Percentiles rank a stretch among this genome's conserved stretches.
Evolutionary conservation across 148 eudicot genomes (phyloP).

Genomic region (Rhododendron ferrugineum): DNA sequence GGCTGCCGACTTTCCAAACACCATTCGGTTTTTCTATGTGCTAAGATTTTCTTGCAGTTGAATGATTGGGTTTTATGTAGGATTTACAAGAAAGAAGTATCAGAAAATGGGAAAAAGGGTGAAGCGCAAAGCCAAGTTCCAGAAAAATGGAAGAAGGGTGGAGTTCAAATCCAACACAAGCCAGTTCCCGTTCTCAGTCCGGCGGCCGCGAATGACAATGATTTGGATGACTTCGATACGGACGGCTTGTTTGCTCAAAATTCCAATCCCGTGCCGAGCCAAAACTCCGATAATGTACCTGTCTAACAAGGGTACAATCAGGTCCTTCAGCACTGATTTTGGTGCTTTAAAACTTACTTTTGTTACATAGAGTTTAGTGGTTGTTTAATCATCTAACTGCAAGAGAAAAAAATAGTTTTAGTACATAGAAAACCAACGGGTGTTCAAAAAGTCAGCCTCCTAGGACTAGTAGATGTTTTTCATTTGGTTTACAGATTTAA

Average conservation of each 20-base stretch:
- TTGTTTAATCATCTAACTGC: no score
- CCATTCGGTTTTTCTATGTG: neutral
- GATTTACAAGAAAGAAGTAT: constrained; percentile 9
- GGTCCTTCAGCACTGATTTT: neutral
- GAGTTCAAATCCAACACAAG: neutral
- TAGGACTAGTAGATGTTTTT: no score
- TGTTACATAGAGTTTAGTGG: neutral
- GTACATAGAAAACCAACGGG: no score
- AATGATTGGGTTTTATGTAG: constrained; percentile 20
- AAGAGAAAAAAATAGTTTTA: no score
- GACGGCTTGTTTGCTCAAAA: neutral
- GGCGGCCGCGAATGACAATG: neutral
- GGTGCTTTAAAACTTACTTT: neutral
- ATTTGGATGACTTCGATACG: neutral
- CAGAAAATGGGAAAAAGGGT: neutral
- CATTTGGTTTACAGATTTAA: no score
- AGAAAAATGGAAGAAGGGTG: neutral
- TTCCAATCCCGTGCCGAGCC: neutral
- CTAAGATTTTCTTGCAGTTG: constrained; percentile 11
- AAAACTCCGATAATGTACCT: no score
- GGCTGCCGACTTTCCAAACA: no score
- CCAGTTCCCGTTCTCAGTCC: no score
- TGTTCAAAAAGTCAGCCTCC: no score
- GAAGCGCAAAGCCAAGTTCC: neutral
- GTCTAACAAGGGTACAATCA: neutral